These are phyloP conservation scores for Passiflora organensis DNA, from an alignment of 345 rosid species.

Conservation along the genomic window DNA sequence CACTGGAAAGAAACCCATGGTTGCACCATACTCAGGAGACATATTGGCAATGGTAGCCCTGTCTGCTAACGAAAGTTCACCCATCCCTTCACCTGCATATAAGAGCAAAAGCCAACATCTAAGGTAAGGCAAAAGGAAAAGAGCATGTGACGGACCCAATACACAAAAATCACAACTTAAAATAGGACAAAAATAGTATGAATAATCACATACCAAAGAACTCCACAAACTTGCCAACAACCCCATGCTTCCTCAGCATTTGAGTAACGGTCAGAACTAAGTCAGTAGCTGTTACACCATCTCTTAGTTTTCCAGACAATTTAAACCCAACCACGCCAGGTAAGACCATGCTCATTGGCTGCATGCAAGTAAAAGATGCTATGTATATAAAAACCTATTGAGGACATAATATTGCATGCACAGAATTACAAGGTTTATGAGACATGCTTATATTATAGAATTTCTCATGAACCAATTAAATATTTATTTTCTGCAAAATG, in stretches of 20 bases:
- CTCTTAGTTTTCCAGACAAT: conserved; percentile 60
- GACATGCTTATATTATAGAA: neutral
- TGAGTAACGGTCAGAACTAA: conserved; percentile 92
- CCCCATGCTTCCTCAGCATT: conserved; percentile 93
- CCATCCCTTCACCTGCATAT: conserved; percentile 76
- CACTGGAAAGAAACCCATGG: conserved; percentile 98
- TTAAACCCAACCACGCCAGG: conserved; percentile 97
- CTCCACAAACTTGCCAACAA: conserved; percentile 94
- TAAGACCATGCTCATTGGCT: conserved; percentile 99
- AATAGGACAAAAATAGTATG: neutral
- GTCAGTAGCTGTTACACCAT: conserved; percentile 95
- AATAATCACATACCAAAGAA: conserved; percentile 47
- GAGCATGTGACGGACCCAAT: neutral
- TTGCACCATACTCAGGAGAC: conserved; percentile 98
- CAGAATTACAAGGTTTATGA: neutral
- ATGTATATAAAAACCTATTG: conserved; percentile 1
- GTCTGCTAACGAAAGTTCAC: conserved; percentile 85
- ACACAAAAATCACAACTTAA: neutral
- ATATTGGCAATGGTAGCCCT: conserved; percentile 96
- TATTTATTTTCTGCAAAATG: too few relatives aligned
- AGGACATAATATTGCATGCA: conserved; percentile 1
- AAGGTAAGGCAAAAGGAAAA: conserved; percentile 11
- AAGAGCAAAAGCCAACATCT: conserved; percentile 7
- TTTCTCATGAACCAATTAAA: conserved; percentile 1
- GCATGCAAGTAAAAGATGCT: conserved; percentile 20